phyloP scores from a whole-genome alignment of 225 moss, liverwort and hornwort genomes.

The Climacium dendroides region DNA sequence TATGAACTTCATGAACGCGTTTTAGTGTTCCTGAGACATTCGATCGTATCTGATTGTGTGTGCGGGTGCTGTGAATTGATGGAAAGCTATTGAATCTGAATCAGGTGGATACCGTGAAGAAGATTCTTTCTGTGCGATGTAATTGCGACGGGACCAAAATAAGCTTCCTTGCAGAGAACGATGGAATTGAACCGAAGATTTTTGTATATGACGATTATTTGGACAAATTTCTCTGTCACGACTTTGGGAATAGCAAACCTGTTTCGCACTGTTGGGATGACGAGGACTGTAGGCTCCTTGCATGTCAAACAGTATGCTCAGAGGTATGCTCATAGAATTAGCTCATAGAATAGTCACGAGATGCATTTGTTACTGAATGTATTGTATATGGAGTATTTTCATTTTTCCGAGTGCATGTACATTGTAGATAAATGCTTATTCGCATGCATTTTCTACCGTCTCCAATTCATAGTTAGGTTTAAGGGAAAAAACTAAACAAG shows the following conservation, averaged over 20 bases:
- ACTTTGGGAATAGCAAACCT: slow-evolving; percentile 51
- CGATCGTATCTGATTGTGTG: background rate
- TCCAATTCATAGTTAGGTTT: background rate
- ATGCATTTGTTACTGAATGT: background rate
- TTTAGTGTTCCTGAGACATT: background rate
- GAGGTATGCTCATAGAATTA: background rate
- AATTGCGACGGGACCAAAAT: slow-evolving; percentile 67
- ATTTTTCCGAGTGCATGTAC: background rate
- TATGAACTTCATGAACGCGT: background rate
- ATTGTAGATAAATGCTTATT: background rate
- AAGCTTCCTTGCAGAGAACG: slow-evolving; percentile 47
- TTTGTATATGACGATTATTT: slow-evolving; percentile 61
- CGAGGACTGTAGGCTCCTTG: slow-evolving; percentile 58
- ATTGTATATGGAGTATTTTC: background rate
- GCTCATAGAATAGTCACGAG: background rate
- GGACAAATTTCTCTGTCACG: slow-evolving; percentile 57
- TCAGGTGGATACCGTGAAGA: slow-evolving; percentile 29
- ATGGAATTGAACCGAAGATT: slow-evolving; percentile 14
- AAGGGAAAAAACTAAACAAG: background rate
- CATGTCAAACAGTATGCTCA: slow-evolving; percentile 49
- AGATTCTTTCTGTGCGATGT: slow-evolving; percentile 47
- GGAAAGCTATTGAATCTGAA: background rate
- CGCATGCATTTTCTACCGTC: background rate
- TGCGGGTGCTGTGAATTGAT: background rate
- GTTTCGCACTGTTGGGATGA: slow-evolving; percentile 84